Evolutionary conservation across 305 asterid genomes (phyloP), one percentile per base, ranked within the genome.

Genomic region (Lippia alba): DNA sequence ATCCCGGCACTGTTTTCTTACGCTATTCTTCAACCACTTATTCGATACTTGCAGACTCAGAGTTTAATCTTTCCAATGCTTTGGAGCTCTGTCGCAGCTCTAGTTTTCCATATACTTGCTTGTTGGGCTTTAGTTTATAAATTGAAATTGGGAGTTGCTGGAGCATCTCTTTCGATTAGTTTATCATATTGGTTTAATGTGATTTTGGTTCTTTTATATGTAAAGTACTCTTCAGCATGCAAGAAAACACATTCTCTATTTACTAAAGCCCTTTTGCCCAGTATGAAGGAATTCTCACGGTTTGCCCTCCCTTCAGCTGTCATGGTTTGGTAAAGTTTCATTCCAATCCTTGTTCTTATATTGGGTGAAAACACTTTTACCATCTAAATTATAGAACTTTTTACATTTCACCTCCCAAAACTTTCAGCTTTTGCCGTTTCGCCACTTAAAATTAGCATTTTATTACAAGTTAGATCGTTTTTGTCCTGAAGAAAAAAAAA

Each of bases 161-260:
- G 96, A 51, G 96, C 88, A 32, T 88, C 96, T 0, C 10, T 85
- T 9, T 65, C 96, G 3, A 85, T 87, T 44, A 81, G 87, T 33
- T 68, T 87, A 9, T 72, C 91, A 0, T 77, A 79, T 74, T 87
- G 88, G 87, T 55, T 87, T 53, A 89, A 87, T 67, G 87, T 81
- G 50, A 41, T 82, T 20, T 72, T 74, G 64, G 84, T 89, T 70
- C 61, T 63, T n/a, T 8, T 83, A 6, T 89, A 83, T 61, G 81
- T 89, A 16, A 79, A 66, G 50, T 87, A 74, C 76, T 85, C 93
- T 57, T 62, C 84, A 0, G 24, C 84, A 64, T 89, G 96, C 78
- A 74, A 68, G 72, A 72, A 67, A 24, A 73, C 91, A n/a, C 70
- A 74, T 57, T 74, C 73, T 67, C 54, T 81, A 6, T 72, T 78